Base-by-base conservation (phyloP, 208 protist genomes). In the Novymonas esmeraldas region DNA sequence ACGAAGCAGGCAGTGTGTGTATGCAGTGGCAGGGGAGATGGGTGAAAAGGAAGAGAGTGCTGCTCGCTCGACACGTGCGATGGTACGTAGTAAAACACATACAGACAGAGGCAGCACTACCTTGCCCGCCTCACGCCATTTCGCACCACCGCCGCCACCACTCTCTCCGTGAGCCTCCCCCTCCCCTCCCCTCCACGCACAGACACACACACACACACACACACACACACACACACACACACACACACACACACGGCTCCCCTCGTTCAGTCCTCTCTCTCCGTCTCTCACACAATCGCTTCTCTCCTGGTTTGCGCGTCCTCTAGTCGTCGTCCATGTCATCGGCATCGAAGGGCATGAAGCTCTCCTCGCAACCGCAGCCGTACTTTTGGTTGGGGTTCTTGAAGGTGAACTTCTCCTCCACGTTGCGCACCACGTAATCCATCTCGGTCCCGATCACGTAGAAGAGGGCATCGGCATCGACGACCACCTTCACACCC, bases 371-470 rank as follows among this genome's bases (percentile, higher is more conserved):
- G 78, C 98, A 99, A 18, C 97, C 98, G 78, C 98, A 99, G 13
- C 83, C 84, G 56, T 89, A 93, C 64, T 98, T 98, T 62, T 98
- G 90, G 74, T 98, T 99, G 2, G 98, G 98, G 71, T 99, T 99
- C 51, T 89, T 85, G 81, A 99, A 99, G 13, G 97, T 97, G 73
- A 99, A 99, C 70, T 98, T 97, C 59, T 96, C 89, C 67, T 95
- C 89, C 16, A 98, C 83, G 55, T 98, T 92, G n/a, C 90, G 75
- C 41, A 97, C 87, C 13, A 96, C 79, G 67, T 96, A 99, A 69
- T 99, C 98, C 97, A 99, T 98, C 63, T 97, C 89, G 7, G 97
- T 99, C 7, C 97, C 97, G 71, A 98, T 97, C 14, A 99, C 94
- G 64, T 98, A 98, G 71, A 99, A 96, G 34, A 98, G 84, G 22